These are phyloP conservation scores for Passalora sequoiae DNA, from an alignment of 2,329 filamentous ascomycete genomes.

Conservation along the genomic window DNA sequence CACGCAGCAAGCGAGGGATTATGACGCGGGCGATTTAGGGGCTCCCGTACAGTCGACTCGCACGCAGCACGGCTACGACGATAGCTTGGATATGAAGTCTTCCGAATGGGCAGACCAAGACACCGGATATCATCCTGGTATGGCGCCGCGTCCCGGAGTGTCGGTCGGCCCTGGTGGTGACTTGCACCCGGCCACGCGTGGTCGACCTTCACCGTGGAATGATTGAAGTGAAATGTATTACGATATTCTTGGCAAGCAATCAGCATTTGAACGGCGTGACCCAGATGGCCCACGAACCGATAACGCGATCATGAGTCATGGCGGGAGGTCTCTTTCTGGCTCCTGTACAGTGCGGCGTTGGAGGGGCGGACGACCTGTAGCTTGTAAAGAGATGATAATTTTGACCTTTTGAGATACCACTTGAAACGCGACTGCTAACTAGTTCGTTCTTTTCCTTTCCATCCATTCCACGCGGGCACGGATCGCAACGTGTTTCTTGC, in stretches of 20 bases:
- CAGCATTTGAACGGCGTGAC: conserved; percentile 11
- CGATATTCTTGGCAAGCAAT: conserved; percentile 6
- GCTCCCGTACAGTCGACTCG: conserved; percentile 1
- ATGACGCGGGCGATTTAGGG: conserved; percentile 4
- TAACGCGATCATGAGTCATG: no score
- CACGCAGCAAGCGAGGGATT: conserved; percentile 6
- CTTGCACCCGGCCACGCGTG: conserved; percentile 17
- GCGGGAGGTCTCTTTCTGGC: no score
- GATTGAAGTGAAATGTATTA: conserved; percentile 12
- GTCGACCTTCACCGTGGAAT: conserved; percentile 14
- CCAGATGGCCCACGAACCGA: conserved; percentile 8
- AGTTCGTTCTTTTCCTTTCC: no score
- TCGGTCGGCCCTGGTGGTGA: conserved; percentile 9
- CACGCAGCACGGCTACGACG: conserved; percentile 1
- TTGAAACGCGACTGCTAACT: no score
- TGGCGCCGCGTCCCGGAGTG: conserved; percentile 15
- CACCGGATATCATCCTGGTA: conserved; percentile 24
- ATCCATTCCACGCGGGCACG: no score
- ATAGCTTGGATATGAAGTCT: conserved; percentile 14
- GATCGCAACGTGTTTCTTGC: no score
- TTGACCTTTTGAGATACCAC: no score
- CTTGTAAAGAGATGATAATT: no score
- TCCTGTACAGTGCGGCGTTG: no score
- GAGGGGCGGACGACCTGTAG: no score
- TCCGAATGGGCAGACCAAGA: conserved; percentile 16